phyloP scores from a whole-genome alignment of 2,329 filamentous ascomycete species.

The Sporothrix globosa region DNA sequence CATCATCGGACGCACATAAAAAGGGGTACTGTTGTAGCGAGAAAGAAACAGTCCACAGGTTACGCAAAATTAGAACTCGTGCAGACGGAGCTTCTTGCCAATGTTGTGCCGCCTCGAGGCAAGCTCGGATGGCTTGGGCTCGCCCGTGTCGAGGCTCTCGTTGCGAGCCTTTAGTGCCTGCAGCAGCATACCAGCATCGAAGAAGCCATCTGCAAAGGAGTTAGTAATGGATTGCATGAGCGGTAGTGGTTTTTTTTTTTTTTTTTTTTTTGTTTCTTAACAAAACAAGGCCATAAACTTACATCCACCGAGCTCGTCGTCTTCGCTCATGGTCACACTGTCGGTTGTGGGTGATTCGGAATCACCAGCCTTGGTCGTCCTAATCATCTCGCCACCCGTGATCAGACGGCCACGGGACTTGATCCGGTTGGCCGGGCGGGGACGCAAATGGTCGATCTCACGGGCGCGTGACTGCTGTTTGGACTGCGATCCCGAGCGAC shows the following conservation, averaged over 20 bases:
- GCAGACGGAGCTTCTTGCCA: slow-evolving; percentile 72
- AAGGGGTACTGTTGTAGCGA: background rate
- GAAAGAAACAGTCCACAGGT: background rate
- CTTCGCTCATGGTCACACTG: slow-evolving; percentile 73
- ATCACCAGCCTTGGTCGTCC: slow-evolving; percentile 51
- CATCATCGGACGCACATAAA: background rate
- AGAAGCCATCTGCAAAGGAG: slow-evolving; percentile 81
- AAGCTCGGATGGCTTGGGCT: slow-evolving; percentile 60
- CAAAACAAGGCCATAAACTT: no score
- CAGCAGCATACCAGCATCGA: slow-evolving; percentile 92
- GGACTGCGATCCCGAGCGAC: slow-evolving; percentile 47
- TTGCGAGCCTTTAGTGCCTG: slow-evolving; percentile 79
- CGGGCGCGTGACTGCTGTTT: slow-evolving; percentile 55
- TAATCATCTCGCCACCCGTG: slow-evolving; percentile 56
- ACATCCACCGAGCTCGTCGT: slow-evolving; percentile 93
- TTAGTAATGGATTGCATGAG: slow-evolving; percentile 31
- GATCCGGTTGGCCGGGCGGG: slow-evolving; percentile 51
- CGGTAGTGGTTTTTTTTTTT: no score
- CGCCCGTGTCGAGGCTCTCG: slow-evolving; percentile 55
- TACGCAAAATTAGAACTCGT: slow-evolving; percentile 59
- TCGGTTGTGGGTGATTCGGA: slow-evolving; percentile 68
- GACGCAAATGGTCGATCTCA: slow-evolving; percentile 53
- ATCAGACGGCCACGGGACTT: slow-evolving; percentile 78
- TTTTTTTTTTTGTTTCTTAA: no score
- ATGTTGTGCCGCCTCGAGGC: slow-evolving; percentile 68